Evolutionary conservation across 2,329 filamentous ascomycete species (phyloP).

Genomic region (Chalaropsis thielavioides): DNA sequence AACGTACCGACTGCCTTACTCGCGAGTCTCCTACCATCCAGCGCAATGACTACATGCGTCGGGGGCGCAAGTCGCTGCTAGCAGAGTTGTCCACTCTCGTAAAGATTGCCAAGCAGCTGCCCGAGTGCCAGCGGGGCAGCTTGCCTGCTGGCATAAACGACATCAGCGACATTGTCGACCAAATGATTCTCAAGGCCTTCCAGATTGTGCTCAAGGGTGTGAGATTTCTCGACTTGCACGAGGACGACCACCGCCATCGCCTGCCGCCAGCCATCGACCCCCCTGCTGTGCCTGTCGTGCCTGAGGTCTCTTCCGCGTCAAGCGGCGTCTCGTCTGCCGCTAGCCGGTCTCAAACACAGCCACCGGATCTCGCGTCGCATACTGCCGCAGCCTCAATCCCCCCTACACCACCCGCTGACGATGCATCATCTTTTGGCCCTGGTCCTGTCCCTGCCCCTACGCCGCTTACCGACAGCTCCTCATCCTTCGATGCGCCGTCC

Average conservation of each 20-base stretch:
- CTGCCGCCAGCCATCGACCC: constrained; percentile 8
- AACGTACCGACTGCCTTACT: constrained; percentile 76
- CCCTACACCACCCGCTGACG: constrained; percentile 49
- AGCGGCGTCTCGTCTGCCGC: neutral
- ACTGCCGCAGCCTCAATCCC: constrained; percentile 27
- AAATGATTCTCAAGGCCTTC: constrained; percentile 88
- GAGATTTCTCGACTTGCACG: constrained; percentile 74
- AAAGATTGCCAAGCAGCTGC: constrained; percentile 73
- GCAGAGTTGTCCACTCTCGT: constrained; percentile 83
- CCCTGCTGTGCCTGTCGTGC: neutral
- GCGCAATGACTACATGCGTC: constrained; percentile 59
- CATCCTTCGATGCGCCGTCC: constrained; percentile 30
- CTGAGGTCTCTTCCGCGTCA: neutral
- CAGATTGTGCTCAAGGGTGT: constrained; percentile 86
- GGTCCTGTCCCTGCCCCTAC: constrained; percentile 20
- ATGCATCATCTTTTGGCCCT: constrained; percentile 33
- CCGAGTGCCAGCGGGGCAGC: constrained; percentile 49
- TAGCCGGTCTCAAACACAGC: constrained; percentile 5
- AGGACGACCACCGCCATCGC: constrained; percentile 37
- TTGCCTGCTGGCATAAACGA: constrained; percentile 26
- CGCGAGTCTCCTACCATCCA: constrained; percentile 64
- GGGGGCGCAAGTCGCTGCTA: constrained; percentile 71
- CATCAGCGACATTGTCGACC: constrained; percentile 67
- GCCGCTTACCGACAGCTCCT: neutral
- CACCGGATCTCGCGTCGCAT: neutral